Percentiles rank a stretch among this genome's conserved stretches.
These are phyloP conservation scores for Bacterosira constricta DNA, from an alignment of 108 stramenopile species.

Conservation along the genomic window DNA sequence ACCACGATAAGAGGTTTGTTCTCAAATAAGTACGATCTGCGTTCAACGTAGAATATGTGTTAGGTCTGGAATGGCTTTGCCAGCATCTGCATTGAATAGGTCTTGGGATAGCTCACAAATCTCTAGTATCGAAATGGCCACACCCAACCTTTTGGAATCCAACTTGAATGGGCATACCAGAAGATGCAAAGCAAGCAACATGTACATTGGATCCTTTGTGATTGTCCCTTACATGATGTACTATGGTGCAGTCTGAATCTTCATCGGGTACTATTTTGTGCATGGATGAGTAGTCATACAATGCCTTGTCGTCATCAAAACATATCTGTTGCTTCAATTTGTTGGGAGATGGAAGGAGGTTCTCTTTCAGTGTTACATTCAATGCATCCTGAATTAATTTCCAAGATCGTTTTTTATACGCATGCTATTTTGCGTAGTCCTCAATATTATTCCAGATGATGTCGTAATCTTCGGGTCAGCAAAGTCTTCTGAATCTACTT, in stretches of 20 bases:
- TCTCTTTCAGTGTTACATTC: not conserved
- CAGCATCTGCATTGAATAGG: not conserved
- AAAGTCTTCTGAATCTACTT: too few relatives aligned
- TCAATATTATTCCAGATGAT: not conserved
- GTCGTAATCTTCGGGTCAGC: not conserved
- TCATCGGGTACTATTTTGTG: not conserved
- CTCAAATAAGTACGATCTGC: constrained; percentile 4
- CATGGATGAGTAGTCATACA: not conserved
- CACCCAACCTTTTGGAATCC: not conserved
- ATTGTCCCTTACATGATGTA: constrained; percentile 9
- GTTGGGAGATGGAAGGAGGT: too few relatives aligned
- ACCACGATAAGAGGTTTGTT: not conserved
- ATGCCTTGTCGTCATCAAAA: not conserved
- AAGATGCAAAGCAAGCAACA: not conserved
- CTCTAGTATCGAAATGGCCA: too few relatives aligned
- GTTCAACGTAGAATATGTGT: not conserved
- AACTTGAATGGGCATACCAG: not conserved
- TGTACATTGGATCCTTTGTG: not conserved
- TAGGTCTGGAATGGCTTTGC: constrained; percentile 2
- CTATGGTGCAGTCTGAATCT: not conserved
- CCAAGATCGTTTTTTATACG: constrained; percentile 5
- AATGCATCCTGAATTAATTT: too few relatives aligned
- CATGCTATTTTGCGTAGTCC: not conserved
- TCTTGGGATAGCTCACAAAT: not conserved
- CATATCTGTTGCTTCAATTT: not conserved